phyloP scores from a whole-genome alignment of 225 moss, liverwort and hornwort genomes.

The Rhytidiadelphus loreus region DNA sequence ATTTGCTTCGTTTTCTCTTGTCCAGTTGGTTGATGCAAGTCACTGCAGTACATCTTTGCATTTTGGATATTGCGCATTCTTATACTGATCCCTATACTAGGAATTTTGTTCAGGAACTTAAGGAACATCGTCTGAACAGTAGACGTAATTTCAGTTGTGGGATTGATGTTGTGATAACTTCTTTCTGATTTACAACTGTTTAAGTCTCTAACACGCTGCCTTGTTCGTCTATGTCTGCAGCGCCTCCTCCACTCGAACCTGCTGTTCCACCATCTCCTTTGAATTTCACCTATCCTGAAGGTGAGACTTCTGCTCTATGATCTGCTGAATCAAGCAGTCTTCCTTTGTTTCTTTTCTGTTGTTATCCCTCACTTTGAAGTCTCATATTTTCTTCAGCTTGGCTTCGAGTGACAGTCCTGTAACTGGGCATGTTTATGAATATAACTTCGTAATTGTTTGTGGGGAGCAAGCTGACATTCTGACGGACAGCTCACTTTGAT shows the following conservation, averaged over 20 bases:
- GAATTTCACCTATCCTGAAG: constrained; percentile 15
- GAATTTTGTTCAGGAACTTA: neutral
- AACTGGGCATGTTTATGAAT: neutral
- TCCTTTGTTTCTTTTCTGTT: neutral
- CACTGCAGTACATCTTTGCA: neutral
- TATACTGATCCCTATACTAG: neutral
- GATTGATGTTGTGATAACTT: neutral
- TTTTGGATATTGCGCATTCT: neutral
- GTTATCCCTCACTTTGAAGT: neutral
- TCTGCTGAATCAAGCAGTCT: neutral
- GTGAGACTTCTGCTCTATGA: neutral
- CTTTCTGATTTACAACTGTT: neutral
- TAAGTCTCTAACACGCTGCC: neutral
- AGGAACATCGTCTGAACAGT: neutral
- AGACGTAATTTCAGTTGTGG: neutral
- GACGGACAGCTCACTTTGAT: neutral
- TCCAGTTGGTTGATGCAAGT: neutral
- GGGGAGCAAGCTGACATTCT: neutral
- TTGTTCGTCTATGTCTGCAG: constrained; percentile 1
- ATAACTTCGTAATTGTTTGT: neutral
- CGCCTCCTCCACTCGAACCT: constrained; percentile 6
- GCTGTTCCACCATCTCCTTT: constrained; percentile 8
- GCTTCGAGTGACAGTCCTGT: neutral
- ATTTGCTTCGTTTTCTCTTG: neutral
- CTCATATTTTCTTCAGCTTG: neutral